A percentile compares a stretch with the other conserved stretches of the same genome.
phyloP scores from a whole-genome alignment of 108 stramenopile species.

The Pseudonitzschia multistriata region DNA sequence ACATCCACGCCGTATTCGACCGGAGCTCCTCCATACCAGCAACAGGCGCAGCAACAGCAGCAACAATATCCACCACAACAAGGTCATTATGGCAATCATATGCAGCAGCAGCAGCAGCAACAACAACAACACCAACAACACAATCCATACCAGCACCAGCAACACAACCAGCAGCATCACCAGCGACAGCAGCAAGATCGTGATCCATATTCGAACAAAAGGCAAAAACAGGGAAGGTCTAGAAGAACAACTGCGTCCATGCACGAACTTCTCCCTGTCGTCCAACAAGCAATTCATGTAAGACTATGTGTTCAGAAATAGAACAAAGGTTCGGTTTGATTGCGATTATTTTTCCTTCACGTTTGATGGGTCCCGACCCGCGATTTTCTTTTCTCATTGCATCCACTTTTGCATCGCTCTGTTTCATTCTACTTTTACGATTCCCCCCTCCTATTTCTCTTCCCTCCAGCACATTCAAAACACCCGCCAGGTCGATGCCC shows the following conservation, averaged over 20 bases:
- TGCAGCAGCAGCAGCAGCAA: conserved; percentile 14
- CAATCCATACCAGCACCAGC: neutral
- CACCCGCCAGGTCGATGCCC: conserved; percentile 63
- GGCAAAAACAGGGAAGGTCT: conserved; percentile 3
- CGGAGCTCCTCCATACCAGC: conserved; percentile 3
- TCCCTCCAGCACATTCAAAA: conserved; percentile 55
- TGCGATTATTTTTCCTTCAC: neutral
- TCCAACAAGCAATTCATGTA: conserved; percentile 72
- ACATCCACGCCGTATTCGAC: neutral
- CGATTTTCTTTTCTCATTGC: neutral
- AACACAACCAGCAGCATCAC: neutral
- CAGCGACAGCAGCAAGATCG: conserved; percentile 1
- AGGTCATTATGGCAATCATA: conserved; percentile 11
- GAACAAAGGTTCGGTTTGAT: neutral
- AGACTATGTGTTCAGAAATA: conserved; percentile 3
- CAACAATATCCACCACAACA: conserved; percentile 4
- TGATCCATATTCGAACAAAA: neutral
- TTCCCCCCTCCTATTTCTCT: neutral
- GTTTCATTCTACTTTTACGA: too few relatives aligned
- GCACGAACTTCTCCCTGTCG: conserved; percentile 51
- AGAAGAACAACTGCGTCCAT: conserved; percentile 48
- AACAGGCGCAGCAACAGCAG: conserved; percentile 1
- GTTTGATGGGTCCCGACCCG: neutral
- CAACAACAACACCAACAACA: conserved; percentile 9
- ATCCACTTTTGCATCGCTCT: too few relatives aligned